Evolutionary conservation across 2,329 filamentous ascomycete species (phyloP).

Genomic region (Emergomyces orientalis): DNA sequence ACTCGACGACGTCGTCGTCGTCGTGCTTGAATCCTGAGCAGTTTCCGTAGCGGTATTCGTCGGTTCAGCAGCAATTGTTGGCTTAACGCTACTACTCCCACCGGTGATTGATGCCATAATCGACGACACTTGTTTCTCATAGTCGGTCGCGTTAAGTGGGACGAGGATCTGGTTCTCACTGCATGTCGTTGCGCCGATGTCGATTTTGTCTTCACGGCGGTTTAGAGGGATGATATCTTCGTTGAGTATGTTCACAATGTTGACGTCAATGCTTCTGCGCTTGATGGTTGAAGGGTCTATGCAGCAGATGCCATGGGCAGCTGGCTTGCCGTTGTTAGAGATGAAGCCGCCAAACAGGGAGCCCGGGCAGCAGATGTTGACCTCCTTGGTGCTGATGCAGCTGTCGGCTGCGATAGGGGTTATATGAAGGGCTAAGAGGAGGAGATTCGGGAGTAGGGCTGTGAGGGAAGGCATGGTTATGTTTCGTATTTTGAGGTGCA

Average conservation of each 20-base stretch:
- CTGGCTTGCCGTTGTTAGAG: background rate
- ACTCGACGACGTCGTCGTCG: background rate
- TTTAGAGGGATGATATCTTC: background rate
- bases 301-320: background rate
- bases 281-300: background rate
- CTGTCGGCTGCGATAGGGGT: background rate
- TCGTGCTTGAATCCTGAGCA: background rate
- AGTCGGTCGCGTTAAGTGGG: background rate
- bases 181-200: background rate
- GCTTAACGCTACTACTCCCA: background rate
- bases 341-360: background rate
- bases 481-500: background rate
- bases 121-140: background rate
- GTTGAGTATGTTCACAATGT: background rate
- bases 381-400: background rate
- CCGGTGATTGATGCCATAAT: background rate
- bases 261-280: background rate
- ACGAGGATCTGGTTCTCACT: background rate
- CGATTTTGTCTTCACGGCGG: background rate
- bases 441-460: background rate
- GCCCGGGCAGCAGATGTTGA: background rate
- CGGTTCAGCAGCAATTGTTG: background rate
- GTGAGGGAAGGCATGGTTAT: background rate
- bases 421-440: background rate
- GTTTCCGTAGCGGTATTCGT: no score